Base-by-base conservation (phyloP, 2,329 filamentous ascomycete species). In the Ophiostoma ips region DNA sequence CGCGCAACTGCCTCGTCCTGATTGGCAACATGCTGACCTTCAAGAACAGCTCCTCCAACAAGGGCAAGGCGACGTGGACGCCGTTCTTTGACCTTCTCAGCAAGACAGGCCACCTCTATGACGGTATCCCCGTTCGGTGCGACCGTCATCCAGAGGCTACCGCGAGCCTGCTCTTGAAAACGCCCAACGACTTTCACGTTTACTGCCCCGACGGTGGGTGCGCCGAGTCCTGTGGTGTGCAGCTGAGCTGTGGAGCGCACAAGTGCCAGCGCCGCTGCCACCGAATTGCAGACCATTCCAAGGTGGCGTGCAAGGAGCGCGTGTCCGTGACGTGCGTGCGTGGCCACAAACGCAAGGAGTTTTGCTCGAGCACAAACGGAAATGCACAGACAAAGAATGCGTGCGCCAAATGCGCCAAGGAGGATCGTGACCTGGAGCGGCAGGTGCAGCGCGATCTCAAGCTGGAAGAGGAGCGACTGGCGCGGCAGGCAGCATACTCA, bases 171-270 rank as follows among this genome's bases (percentile, higher is more conserved):
- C 78, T 0, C 56, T 87, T 0, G 62, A 60, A 2, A 60, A 60
- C 18, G 0, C 70, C 73, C 0, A 60, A 70, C 0, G 76, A 85
- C 38, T 88, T 88, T 57, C 73, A 79, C 3, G 59, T 53, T 0
- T 62, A 73, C 16, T 83, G 76, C 36, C 83, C 83, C 0, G 81
- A 88, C 58, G 84, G 84, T 5, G 84, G 84, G 0, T 88, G 84
- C 54, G 65, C 66, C 0, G 67, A 77, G 46, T 68, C 68, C 18
- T 88, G 84, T 60, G 68, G 66, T 1, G 63, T 57, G 0, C 57
- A 61, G 2, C 64, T 87, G 2, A 67, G 60, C 2, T 87, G 83
- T 50, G 71, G 71, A 0, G 35, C 71, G 1, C 83, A 88, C 55
- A 58, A 58, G 0, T 88, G 84, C 56, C 65, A 67, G 0, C 69